These are phyloP conservation scores for Mariannaea elegans DNA, from an alignment of 2,329 filamentous ascomycete species.

Conservation along the genomic window DNA sequence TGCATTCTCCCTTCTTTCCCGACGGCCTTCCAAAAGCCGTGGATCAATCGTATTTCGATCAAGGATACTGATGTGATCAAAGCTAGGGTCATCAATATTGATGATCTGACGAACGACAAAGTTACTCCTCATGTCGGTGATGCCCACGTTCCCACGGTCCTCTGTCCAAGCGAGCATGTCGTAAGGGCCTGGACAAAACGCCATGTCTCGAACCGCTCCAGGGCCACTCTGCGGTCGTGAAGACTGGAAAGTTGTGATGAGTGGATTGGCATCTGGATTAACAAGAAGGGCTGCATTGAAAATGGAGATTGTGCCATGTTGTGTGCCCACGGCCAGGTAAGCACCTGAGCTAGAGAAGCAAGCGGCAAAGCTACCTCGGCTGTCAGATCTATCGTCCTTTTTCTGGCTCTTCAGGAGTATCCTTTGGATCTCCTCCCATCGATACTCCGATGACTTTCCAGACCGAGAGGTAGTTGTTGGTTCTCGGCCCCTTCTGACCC, in stretches of 20 bases:
- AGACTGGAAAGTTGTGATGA: constrained; percentile 80
- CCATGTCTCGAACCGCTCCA: constrained; percentile 89
- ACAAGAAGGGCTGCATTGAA: constrained; percentile 67
- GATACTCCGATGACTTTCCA: constrained; percentile 45
- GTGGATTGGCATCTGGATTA: constrained; percentile 60
- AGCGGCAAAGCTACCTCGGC: constrained; percentile 77
- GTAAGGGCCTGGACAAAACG: constrained; percentile 88
- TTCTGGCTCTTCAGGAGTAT: constrained; percentile 68
- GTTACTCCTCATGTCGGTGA: constrained; percentile 76
- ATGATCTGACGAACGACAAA: constrained; percentile 76
- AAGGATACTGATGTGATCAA: constrained; percentile 65
- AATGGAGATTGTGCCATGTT: constrained; percentile 81
- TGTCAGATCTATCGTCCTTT: constrained; percentile 62
- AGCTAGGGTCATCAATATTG: constrained; percentile 66
- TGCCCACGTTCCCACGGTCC: constrained; percentile 78
- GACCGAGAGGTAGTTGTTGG: constrained; percentile 26
- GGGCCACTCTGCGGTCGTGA: constrained; percentile 75
- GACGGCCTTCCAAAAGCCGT: constrained; percentile 58
- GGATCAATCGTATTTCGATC: constrained; percentile 65
- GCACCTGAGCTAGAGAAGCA: constrained; percentile 78
- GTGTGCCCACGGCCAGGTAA: constrained; percentile 79
- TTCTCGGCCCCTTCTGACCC: constrained; percentile 51
- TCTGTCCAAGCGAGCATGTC: constrained; percentile 96
- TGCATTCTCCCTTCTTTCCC: constrained; percentile 48
- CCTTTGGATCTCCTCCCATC: constrained; percentile 62